Conservation (phyloP, 306 rosid genomes). For the Canavalia ensiformis region DNA sequence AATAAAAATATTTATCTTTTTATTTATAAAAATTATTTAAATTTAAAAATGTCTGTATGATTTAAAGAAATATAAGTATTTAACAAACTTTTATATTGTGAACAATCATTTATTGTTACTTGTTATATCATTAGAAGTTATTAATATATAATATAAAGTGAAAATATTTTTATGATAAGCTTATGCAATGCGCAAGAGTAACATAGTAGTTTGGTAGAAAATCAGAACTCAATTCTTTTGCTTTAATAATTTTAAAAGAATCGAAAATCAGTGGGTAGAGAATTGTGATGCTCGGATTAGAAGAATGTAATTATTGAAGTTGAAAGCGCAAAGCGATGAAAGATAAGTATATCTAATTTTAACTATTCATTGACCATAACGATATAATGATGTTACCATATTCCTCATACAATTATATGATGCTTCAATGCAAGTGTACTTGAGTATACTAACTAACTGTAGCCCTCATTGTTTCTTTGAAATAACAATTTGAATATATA, state of each 20-base stretch:
- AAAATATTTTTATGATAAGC: not conserved
- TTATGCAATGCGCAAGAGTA: not conserved
- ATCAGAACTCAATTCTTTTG: not conserved
- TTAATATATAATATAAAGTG: not conserved
- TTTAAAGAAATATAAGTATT: no score
- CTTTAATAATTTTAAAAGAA: not conserved
- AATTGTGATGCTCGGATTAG: not conserved
- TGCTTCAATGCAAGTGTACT: not conserved
- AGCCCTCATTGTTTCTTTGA: not conserved
- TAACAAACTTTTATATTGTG: no score
- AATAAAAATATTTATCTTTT: no score
- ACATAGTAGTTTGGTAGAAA: not conserved
- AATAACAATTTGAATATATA: not conserved
- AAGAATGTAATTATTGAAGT: slow-evolving; percentile 25
- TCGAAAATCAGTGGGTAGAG: not conserved
- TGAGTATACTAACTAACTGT: slow-evolving; percentile 3
- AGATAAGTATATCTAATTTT: slow-evolving; percentile 40
- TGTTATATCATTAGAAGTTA: no score
- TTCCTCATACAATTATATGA: not conserved
- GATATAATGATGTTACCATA: not conserved
- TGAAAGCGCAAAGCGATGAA: slow-evolving; percentile 25
- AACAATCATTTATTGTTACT: no score
- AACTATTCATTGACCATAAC: slow-evolving; percentile 27
- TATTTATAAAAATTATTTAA: no score
- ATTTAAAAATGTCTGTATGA: no score